These are phyloP conservation scores for Alternaria postmessia DNA, from an alignment of 2,329 filamentous ascomycete genomes.

Conservation along the genomic window DNA sequence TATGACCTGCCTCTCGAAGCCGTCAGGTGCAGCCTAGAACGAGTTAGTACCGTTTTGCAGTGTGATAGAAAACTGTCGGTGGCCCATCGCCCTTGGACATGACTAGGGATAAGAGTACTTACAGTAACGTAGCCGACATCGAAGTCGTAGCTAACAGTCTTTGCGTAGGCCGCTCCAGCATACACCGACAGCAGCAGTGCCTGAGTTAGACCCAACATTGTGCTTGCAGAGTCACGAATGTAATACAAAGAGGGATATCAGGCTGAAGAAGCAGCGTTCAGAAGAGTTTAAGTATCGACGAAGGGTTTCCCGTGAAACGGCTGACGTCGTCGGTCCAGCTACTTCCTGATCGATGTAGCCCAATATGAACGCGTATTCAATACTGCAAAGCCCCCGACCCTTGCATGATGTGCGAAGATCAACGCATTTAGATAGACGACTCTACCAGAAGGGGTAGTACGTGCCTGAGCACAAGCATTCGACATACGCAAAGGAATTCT, in stretches of 20 bases:
- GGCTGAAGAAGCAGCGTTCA: neutral
- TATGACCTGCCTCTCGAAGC: slow-evolving; percentile 71
- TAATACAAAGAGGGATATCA: neutral
- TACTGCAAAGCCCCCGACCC: slow-evolving; percentile 4
- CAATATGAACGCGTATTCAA: neutral
- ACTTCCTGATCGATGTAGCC: neutral
- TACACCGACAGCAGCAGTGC: slow-evolving; percentile 9
- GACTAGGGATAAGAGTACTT: neutral
- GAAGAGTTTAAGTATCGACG: slow-evolving; percentile 10
- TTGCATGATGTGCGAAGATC: slow-evolving; percentile 6
- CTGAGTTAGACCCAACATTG: slow-evolving; percentile 15
- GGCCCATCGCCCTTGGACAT: neutral
- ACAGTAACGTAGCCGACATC: slow-evolving; percentile 61
- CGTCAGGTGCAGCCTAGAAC: slow-evolving; percentile 63
- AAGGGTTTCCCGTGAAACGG: neutral
- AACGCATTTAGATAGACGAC: neutral
- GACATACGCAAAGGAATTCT: neutral
- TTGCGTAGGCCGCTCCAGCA: slow-evolving; percentile 27
- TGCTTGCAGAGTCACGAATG: neutral
- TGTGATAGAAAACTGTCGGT: too few species aligned
- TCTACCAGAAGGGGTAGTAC: slow-evolving; percentile 1
- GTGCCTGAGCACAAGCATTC: neutral
- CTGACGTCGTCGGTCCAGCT: slow-evolving; percentile 1
- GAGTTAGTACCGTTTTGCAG: neutral
- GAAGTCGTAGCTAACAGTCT: slow-evolving; percentile 58